Percentiles rank a stretch among this genome's conserved stretches.
phyloP scores from a whole-genome alignment of 345 rosid species.

The Eucalyptus urophylla region DNA sequence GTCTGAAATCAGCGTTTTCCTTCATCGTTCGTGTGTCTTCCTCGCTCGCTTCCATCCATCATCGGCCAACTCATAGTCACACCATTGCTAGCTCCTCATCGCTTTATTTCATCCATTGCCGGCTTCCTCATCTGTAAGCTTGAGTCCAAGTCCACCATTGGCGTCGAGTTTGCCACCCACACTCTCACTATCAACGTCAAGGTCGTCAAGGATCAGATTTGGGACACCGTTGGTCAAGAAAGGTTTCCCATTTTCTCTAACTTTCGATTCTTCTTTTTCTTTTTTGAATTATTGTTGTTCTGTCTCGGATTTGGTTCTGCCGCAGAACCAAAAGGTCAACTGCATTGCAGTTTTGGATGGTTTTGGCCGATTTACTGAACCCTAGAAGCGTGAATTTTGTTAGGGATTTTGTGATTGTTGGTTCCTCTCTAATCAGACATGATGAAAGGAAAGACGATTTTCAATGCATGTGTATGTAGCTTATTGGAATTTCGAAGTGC shows the following conservation, averaged over 20 bases:
- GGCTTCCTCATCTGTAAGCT: background rate
- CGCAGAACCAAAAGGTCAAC: too few species aligned
- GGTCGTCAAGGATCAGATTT: slow-evolving; percentile 61
- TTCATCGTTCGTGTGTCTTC: too few species aligned
- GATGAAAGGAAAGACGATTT: background rate
- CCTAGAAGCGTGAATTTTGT: background rate
- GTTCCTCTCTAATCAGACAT: background rate
- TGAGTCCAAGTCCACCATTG: slow-evolving; percentile 70
- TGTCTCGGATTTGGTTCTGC: background rate
- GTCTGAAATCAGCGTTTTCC: too few species aligned
- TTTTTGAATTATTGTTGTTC: background rate
- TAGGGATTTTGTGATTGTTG: background rate
- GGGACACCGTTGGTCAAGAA: slow-evolving; percentile 66
- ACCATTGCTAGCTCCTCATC: too few species aligned
- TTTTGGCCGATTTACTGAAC: background rate
- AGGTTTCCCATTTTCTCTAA: background rate
- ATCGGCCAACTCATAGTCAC: too few species aligned
- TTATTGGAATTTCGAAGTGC: background rate
- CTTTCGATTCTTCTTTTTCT: background rate
- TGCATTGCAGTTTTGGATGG: background rate
- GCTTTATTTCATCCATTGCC: too few species aligned
- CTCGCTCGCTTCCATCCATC: too few species aligned
- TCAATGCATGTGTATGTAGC: background rate
- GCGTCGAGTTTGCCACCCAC: slow-evolving; percentile 56
- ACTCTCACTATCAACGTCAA: slow-evolving; percentile 43